Conservation (phyloP, 2,329 filamentous ascomycete genomes). For the Magnaporthales sp. region DNA sequence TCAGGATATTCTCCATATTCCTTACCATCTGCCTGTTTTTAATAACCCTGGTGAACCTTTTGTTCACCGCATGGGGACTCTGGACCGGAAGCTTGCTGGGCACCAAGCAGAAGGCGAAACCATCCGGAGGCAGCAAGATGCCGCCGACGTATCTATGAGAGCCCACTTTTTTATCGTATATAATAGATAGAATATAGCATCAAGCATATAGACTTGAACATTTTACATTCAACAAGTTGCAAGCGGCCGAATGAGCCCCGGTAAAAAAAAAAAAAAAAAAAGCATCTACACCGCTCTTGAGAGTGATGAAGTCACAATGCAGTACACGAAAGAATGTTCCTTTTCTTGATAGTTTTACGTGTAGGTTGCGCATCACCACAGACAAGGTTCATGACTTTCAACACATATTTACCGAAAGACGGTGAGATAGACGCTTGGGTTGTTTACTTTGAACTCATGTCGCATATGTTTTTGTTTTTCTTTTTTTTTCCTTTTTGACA, state of each 20-base stretch:
- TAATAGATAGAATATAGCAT: not conserved
- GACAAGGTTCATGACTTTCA: not conserved
- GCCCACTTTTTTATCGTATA: not conserved
- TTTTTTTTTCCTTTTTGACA: too few relatives aligned
- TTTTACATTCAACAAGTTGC: too few relatives aligned
- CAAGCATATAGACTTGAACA: not conserved
- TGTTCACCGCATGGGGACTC: not conserved
- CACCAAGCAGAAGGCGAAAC: not conserved
- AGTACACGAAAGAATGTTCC: too few relatives aligned
- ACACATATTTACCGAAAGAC: not conserved
- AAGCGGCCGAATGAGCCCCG: too few relatives aligned
- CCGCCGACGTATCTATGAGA: not conserved
- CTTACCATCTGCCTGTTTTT: slow-evolving; percentile 24
- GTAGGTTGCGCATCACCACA: not conserved
- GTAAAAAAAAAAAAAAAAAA: not conserved
- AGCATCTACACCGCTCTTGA: not conserved
- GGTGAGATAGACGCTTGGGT: not conserved
- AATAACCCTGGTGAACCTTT: slow-evolving; percentile 10
- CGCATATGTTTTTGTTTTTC: not conserved
- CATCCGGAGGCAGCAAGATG: not conserved
- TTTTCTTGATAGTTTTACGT: not conserved
- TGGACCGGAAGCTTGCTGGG: slow-evolving; percentile 4
- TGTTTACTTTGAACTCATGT: not conserved
- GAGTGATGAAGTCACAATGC: not conserved
- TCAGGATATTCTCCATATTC: slow-evolving; percentile 26